Evolutionary conservation across 2,329 filamentous ascomycete genomes (phyloP).

Genomic region (Paraconiothyrium sp.): DNA sequence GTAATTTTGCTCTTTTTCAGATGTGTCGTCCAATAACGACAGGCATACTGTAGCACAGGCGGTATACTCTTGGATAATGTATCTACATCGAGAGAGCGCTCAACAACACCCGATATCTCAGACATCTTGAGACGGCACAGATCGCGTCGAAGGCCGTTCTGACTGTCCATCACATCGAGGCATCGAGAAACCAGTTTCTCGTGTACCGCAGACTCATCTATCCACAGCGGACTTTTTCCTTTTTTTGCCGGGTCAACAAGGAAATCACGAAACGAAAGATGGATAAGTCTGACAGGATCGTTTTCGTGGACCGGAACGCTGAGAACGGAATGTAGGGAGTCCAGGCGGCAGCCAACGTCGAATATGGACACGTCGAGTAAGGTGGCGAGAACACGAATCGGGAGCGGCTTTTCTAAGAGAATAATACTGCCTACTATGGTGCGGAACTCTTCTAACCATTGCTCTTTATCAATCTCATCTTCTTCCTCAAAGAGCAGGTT

Average conservation of each 20-base stretch:
- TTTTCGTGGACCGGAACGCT: slow-evolving; percentile 37
- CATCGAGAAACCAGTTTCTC: slow-evolving; percentile 45
- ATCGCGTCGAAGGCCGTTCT: slow-evolving; percentile 42
- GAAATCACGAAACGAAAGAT: slow-evolving; percentile 43
- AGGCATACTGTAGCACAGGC: slow-evolving; percentile 47
- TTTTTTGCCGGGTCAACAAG: slow-evolving; percentile 31
- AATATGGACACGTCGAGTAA: slow-evolving; percentile 26
- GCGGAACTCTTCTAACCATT: too few species aligned
- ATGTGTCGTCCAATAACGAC: slow-evolving; percentile 47
- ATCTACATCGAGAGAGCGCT: too few species aligned
- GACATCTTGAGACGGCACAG: slow-evolving; percentile 43
- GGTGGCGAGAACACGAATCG: slow-evolving; percentile 21
- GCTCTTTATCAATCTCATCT: too few species aligned
- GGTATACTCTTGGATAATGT: slow-evolving; percentile 20
- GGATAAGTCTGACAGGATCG: slow-evolving; percentile 41
- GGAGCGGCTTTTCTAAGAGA: slow-evolving; percentile 31
- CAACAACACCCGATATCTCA: too few species aligned
- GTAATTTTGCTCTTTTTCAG: slow-evolving; percentile 25
- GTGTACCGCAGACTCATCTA: slow-evolving; percentile 46
- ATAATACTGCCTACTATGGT: not conserved
- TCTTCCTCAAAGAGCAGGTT: too few species aligned
- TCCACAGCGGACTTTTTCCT: slow-evolving; percentile 45
- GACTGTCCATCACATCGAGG: slow-evolving; percentile 46
- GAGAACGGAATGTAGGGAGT: slow-evolving; percentile 40
- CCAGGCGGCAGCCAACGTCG: slow-evolving; percentile 30